phyloP scores from a whole-genome alignment of 129 eudicot species.

The Sambucus nigra region DNA sequence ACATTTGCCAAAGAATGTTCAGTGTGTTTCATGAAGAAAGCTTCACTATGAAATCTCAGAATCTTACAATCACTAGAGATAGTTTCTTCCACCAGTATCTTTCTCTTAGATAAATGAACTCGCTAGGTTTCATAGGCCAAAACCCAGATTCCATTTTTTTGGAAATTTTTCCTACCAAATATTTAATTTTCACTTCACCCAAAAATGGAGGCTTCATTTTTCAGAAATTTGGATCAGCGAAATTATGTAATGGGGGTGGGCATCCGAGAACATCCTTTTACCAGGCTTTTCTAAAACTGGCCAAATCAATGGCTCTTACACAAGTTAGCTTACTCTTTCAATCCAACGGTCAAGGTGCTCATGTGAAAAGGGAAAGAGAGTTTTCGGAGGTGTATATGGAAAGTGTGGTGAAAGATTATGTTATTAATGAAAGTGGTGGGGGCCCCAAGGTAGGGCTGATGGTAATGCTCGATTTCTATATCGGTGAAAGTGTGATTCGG shows the following conservation, averaged over 20 bases:
- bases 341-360: constrained; percentile 63
- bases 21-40: constrained; percentile 64
- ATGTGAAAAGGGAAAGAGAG: constrained; percentile 65
- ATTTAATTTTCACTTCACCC: constrained; percentile 62
- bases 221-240: constrained; percentile 81
- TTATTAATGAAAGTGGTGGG: constrained; percentile 37
- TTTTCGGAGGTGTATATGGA: constrained; percentile 91
- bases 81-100: constrained; percentile 71
- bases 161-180: constrained; percentile 70
- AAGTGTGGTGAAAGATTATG: constrained; percentile 55
- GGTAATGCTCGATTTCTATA: constrained; percentile 98
- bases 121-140: constrained; percentile 73
- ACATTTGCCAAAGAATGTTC: constrained; percentile 83
- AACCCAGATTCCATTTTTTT: constrained; percentile 73
- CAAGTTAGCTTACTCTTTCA: constrained; percentile 58
- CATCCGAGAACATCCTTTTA: constrained; percentile 90
- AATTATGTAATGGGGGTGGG: constrained; percentile 69
- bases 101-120: constrained; percentile 62
- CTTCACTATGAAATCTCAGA: constrained; percentile 43
- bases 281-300: constrained; percentile 73
- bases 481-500: constrained; percentile 70
- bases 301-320: constrained; percentile 88
- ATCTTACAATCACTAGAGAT: constrained; percentile 25
- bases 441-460: constrained; percentile 74
- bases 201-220: constrained; percentile 91